Percentiles rank a stretch among this genome's conserved stretches.
Evolutionary conservation across 2,329 filamentous ascomycete species (phyloP).

Genomic region (Kalmusia sp.): DNA sequence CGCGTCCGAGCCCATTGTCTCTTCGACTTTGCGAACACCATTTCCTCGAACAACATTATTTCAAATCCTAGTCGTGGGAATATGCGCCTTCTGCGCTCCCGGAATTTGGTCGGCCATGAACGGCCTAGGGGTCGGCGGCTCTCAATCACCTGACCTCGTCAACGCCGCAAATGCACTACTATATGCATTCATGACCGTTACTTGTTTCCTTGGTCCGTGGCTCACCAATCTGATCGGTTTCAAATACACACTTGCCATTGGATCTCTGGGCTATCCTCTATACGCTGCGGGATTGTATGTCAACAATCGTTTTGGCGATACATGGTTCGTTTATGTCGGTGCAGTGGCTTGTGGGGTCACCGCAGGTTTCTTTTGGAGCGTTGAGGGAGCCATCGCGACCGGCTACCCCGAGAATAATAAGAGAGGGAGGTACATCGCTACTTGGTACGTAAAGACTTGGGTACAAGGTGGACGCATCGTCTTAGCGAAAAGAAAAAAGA

Average conservation of each 20-base stretch:
- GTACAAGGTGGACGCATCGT: no score
- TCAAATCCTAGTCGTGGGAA: constrained; percentile 21
- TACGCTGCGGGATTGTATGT: constrained; percentile 23
- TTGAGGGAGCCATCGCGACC: constrained; percentile 18
- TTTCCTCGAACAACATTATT: constrained; percentile 18
- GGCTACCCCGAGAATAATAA: constrained; percentile 37
- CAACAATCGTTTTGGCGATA: constrained; percentile 21
- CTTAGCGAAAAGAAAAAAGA: no score
- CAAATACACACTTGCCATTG: constrained; percentile 18
- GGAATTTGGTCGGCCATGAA: constrained; percentile 28
- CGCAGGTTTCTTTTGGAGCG: constrained; percentile 20
- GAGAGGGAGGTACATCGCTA: constrained; percentile 50
- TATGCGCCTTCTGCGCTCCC: constrained; percentile 21
- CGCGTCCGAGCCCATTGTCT: not conserved
- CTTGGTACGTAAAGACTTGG: no score
- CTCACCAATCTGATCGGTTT: constrained; percentile 18
- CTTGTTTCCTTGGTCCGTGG: constrained; percentile 18
- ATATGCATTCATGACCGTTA: constrained; percentile 20
- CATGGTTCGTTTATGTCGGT: constrained; percentile 21
- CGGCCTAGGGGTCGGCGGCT: constrained; percentile 21
- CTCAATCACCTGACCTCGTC: constrained; percentile 19
- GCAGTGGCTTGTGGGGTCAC: constrained; percentile 19
- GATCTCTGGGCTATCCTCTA: constrained; percentile 19
- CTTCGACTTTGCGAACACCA: not conserved
- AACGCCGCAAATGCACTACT: constrained; percentile 24